Percentiles rank a stretch among this genome's conserved stretches.
phyloP scores from a whole-genome alignment of 139 green algal genomes.

The Dunaliella sp. region DNA sequence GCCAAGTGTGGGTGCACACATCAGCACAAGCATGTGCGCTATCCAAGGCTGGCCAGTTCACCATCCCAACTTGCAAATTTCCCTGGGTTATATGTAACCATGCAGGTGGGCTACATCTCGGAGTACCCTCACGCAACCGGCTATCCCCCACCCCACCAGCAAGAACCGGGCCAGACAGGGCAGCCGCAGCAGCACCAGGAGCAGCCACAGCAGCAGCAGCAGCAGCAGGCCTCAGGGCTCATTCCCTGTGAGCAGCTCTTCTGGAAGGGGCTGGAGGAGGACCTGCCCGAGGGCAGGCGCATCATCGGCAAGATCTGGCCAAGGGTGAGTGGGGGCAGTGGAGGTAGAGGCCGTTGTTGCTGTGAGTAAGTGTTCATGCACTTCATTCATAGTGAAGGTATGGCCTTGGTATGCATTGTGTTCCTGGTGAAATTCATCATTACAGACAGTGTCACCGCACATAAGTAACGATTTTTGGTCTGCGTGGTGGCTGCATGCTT shows the following conservation, averaged over 20 bases:
- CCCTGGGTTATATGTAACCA: no score
- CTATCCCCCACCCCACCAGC: neutral
- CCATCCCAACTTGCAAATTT: no score
- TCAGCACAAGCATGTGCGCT: no score
- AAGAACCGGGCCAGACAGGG: neutral
- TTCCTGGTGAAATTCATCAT: neutral
- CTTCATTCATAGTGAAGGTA: no score
- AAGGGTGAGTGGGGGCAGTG: constrained; percentile 25
- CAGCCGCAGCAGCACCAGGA: neutral
- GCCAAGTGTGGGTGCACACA: no score
- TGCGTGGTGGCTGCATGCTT: neutral
- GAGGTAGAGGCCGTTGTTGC: no score
- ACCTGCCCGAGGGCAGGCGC: constrained; percentile 21
- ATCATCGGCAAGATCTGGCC: constrained; percentile 63
- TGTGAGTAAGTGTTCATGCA: neutral
- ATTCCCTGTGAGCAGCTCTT: constrained; percentile 41
- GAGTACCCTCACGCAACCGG: constrained; percentile 60
- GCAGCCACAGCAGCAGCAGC: neutral
- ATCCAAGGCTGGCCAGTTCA: no score
- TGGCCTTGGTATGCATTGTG: no score
- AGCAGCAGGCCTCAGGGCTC: neutral
- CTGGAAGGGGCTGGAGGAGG: constrained; percentile 34
- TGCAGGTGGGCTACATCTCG: constrained; percentile 68
- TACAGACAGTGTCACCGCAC: no score
- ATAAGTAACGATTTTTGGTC: neutral